phyloP scores from a whole-genome alignment of 2,329 filamentous ascomycete species.

The Diaporthe longicolla region DNA sequence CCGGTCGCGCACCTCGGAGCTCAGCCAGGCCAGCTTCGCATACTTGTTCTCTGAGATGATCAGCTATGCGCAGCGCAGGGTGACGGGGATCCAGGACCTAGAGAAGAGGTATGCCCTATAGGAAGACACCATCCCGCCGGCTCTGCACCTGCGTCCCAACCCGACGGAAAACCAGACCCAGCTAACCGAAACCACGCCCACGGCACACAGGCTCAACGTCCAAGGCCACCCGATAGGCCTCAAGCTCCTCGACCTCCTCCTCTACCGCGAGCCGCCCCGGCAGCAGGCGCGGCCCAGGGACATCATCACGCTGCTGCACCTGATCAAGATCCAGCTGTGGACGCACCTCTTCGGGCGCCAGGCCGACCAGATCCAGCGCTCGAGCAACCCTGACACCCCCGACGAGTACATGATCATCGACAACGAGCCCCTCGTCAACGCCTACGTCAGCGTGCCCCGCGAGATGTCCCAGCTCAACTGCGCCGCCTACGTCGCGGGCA shows the following conservation, averaged over 20 bases:
- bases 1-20: constrained; percentile 87
- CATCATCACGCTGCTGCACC: constrained; percentile 92
- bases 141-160: neutral
- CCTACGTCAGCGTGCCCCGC: constrained; percentile 91
- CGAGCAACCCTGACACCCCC: constrained; percentile 82
- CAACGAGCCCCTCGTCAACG: constrained; percentile 96
- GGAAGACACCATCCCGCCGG: too few relatives aligned
- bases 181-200: constrained; percentile 14
- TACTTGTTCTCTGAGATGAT: constrained; percentile 98
- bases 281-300: constrained; percentile 84
- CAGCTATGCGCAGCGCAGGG: constrained; percentile 89
- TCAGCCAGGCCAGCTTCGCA: constrained; percentile 93
- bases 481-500: constrained; percentile 93
- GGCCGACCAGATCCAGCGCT: constrained; percentile 94
- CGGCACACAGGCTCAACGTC: constrained; percentile 77
- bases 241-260: constrained; percentile 93
- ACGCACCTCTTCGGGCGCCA: constrained; percentile 91
- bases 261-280: constrained; percentile 83
- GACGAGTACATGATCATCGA: constrained; percentile 99
- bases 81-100: constrained; percentile 93
- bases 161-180: neutral
- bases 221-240: constrained; percentile 96
- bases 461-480: constrained; percentile 98
- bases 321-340: constrained; percentile 95
- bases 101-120: constrained; percentile 79